Evolutionary conservation across 768 basidiomycete species (phyloP).

Genomic region (Leccinum fibrillosum): DNA sequence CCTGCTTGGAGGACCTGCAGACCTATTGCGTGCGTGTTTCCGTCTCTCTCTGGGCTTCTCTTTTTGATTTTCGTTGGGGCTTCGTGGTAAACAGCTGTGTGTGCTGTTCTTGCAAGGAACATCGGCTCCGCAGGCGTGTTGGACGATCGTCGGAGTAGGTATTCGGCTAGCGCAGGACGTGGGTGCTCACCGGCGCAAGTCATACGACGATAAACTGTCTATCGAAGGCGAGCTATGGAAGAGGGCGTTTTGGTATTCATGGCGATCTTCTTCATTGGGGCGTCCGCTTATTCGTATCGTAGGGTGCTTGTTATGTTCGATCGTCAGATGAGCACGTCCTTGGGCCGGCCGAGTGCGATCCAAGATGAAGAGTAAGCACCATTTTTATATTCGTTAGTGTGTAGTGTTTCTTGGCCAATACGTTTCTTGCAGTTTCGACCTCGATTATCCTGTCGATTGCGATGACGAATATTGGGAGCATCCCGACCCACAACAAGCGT

Average conservation of each 20-base stretch:
- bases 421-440: constrained; percentile 47
- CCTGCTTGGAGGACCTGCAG: constrained; percentile 70
- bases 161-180: constrained; percentile 59
- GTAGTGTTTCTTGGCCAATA: neutral
- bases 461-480: constrained; percentile 69
- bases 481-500: constrained; percentile 44
- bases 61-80: neutral
- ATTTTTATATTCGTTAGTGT: neutral
- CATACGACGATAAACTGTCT: constrained; percentile 28
- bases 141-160: constrained; percentile 64
- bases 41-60: neutral
- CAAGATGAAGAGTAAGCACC: constrained; percentile 66
- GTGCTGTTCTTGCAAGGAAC: constrained; percentile 54
- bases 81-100: constrained; percentile 39
- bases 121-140: constrained; percentile 59
- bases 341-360: constrained; percentile 65
- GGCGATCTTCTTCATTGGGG: neutral
- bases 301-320: constrained; percentile 33
- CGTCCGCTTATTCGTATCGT: neutral
- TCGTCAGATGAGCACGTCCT: constrained; percentile 38
- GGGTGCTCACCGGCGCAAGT: constrained; percentile 47
- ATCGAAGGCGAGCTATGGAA: constrained; percentile 62
- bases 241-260: constrained; percentile 43
- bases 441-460: constrained; percentile 59
- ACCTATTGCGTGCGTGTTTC: constrained; percentile 48